phyloP scores from a whole-genome alignment of 495 filamentous ascomycete genomes.

The Extremus antarcticus region DNA sequence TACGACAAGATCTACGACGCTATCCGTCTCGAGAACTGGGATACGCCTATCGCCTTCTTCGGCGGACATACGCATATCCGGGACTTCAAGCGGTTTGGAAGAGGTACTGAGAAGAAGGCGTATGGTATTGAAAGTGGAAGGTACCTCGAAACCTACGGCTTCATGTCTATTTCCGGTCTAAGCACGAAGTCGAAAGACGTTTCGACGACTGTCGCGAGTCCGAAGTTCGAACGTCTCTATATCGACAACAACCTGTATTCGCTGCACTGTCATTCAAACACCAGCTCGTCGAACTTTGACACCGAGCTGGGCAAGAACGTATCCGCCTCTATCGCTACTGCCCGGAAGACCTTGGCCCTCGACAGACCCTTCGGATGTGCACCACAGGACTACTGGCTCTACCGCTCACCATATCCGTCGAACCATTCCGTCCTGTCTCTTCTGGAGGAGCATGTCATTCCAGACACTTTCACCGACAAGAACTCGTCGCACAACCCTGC shows the following conservation, averaged over 20 bases:
- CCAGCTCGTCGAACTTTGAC: constrained; percentile 58
- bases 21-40: constrained; percentile 65
- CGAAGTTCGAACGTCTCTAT: constrained; percentile 65
- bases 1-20: constrained; percentile 64
- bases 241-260: constrained; percentile 92
- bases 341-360: constrained; percentile 58
- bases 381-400: constrained; percentile 71
- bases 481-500: constrained; percentile 34
- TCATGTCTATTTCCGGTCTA: constrained; percentile 75
- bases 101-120: constrained; percentile 51
- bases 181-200: constrained; percentile 31
- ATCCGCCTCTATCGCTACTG: constrained; percentile 55
- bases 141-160: constrained; percentile 97
- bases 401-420: constrained; percentile 57
- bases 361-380: constrained; percentile 72
- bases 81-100: constrained; percentile 59
- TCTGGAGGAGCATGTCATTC: constrained; percentile 65
- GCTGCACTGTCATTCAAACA: constrained; percentile 67
- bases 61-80: constrained; percentile 87
- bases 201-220: constrained; percentile 28
- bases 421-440: constrained; percentile 66
- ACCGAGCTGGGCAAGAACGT: constrained; percentile 69
- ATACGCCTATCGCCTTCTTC: constrained; percentile 84
- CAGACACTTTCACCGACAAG: constrained; percentile 34
- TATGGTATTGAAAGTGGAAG: constrained; percentile 81